Evolutionary conservation across 805 yeast species (phyloP).

Genomic region (Tetrapisispora nanseiensis): DNA sequence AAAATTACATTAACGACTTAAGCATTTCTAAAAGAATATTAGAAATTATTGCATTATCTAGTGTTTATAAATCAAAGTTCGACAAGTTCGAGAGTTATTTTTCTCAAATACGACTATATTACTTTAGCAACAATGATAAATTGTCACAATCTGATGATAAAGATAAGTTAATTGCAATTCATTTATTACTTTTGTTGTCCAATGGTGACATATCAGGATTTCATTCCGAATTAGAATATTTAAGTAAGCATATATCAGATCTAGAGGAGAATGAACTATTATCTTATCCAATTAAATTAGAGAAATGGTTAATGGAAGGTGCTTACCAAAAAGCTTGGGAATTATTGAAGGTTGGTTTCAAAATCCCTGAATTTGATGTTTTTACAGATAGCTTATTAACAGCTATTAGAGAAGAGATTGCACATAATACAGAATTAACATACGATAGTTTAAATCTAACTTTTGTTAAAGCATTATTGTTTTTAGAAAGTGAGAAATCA

Average conservation of each 20-base stretch:
- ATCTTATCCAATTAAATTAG: slow-evolving; percentile 79
- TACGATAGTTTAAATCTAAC: slow-evolving; percentile 68
- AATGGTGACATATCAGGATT: slow-evolving; percentile 79
- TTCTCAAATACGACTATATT: slow-evolving; percentile 70
- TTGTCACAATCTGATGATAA: slow-evolving; percentile 45
- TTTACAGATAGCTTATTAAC: slow-evolving; percentile 66
- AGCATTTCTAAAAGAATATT: slow-evolving; percentile 70
- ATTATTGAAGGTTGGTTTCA: slow-evolving; percentile 37
- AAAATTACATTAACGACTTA: slow-evolving; percentile 48
- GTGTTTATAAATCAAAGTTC: slow-evolving; percentile 55
- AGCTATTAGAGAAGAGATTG: slow-evolving; percentile 80
- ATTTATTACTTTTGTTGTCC: slow-evolving; percentile 65
- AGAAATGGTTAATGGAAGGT: slow-evolving; percentile 93
- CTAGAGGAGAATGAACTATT: slow-evolving; percentile 60
- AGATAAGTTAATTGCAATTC: slow-evolving; percentile 65
- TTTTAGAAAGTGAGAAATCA: slow-evolving; percentile 49
- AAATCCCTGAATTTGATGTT: slow-evolving; percentile 63
- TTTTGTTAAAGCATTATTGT: slow-evolving; percentile 73
- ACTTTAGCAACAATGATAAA: slow-evolving; percentile 33
- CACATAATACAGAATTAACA: slow-evolving; percentile 70
- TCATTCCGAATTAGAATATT: slow-evolving; percentile 78
- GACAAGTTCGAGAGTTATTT: slow-evolving; percentile 61
- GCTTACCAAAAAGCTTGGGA: slow-evolving; percentile 87
- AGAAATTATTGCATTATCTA: slow-evolving; percentile 79
- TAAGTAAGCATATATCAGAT: slow-evolving; percentile 39